Conservation (phyloP, 2,329 filamentous ascomycete genomes). For the Diplocarpon mali region DNA sequence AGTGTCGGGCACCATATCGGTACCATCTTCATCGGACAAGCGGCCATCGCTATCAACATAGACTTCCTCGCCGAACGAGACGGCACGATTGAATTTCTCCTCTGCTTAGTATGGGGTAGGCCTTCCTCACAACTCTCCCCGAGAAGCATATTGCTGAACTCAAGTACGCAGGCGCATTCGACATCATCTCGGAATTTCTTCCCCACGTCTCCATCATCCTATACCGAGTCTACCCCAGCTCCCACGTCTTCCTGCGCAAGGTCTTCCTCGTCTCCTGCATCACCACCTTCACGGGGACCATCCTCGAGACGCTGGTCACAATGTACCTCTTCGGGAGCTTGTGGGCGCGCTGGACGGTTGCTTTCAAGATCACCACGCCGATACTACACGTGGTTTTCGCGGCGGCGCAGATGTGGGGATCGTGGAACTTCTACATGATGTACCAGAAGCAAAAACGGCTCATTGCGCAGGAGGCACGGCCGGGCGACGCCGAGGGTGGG, state of each 20-base stretch:
- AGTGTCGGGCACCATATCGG: conserved; percentile 31
- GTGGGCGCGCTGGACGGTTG: conserved; percentile 32
- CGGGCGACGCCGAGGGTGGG: conserved; percentile 4
- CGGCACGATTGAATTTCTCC: conserved; percentile 24
- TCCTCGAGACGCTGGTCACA: conserved; percentile 32
- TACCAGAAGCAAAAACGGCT: conserved; percentile 23
- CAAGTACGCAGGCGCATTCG: conserved; percentile 31
- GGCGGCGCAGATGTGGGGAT: conserved; percentile 33
- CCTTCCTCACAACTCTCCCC: background rate
- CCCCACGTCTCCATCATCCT: conserved; percentile 36
- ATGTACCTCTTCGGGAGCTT: conserved; percentile 34
- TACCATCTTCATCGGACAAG: conserved; percentile 30
- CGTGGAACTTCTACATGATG: conserved; percentile 32
- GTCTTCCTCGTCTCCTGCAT: conserved; percentile 30
- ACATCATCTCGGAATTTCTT: conserved; percentile 35
- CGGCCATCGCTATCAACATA: conserved; percentile 31
- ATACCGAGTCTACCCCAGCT: conserved; percentile 31
- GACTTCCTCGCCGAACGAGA: conserved; percentile 20
- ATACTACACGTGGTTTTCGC: conserved; percentile 33
- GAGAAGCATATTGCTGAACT: conserved; percentile 4
- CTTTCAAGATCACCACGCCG: conserved; percentile 34
- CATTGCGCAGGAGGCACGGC: conserved; percentile 1
- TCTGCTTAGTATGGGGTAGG: conserved; percentile 25
- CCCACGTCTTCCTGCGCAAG: conserved; percentile 30
- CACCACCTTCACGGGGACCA: conserved; percentile 30